Conservation (phyloP, 768 basidiomycete species). For the Leucosporidium yakuticum region DNA sequence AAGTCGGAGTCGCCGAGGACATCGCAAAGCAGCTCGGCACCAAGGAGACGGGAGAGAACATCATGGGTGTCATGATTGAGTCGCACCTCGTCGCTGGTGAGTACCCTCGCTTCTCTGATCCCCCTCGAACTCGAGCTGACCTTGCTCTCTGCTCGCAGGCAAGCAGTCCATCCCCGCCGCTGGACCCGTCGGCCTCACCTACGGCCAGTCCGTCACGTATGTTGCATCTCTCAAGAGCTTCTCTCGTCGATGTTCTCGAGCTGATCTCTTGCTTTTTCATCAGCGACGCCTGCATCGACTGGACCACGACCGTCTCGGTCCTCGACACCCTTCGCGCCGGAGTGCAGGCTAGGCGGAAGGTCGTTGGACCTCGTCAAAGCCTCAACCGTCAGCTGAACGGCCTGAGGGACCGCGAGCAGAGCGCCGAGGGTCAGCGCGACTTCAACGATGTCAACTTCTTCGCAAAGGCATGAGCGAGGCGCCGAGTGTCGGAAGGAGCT, state of each 20-base stretch:
- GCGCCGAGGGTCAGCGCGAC: conserved; percentile 18
- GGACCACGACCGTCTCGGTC: conserved; percentile 75
- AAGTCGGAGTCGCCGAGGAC: conserved; percentile 80
- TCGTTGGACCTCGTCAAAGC: conserved; percentile 3
- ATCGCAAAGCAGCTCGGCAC: conserved; percentile 53
- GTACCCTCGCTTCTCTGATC: not conserved
- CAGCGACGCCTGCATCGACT: conserved; percentile 65
- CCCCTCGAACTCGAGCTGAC: not conserved
- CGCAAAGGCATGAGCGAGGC: not conserved
- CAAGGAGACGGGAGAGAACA: conserved; percentile 54
- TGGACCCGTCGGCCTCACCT: conserved; percentile 66
- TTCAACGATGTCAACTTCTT: conserved; percentile 19
- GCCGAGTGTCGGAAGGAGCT: not conserved
- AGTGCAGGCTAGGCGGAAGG: conserved; percentile 61
- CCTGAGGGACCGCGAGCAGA: conserved; percentile 12
- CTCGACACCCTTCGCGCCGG: conserved; percentile 82
- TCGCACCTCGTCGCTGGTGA: conserved; percentile 67
- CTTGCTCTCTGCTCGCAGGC: conserved; percentile 45
- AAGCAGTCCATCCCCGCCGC: conserved; percentile 72
- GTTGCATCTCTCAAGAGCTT: conserved; percentile 47
- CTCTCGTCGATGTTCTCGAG: conserved; percentile 27
- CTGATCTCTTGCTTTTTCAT: conserved; percentile 35
- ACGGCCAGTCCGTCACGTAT: conserved; percentile 73
- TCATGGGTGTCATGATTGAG: conserved; percentile 95
- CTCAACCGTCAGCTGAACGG: conserved; percentile 20